These are phyloP conservation scores for Mortierella sp. DNA, from an alignment of 371 early-diverging fungal genomes.

Conservation along the genomic window DNA sequence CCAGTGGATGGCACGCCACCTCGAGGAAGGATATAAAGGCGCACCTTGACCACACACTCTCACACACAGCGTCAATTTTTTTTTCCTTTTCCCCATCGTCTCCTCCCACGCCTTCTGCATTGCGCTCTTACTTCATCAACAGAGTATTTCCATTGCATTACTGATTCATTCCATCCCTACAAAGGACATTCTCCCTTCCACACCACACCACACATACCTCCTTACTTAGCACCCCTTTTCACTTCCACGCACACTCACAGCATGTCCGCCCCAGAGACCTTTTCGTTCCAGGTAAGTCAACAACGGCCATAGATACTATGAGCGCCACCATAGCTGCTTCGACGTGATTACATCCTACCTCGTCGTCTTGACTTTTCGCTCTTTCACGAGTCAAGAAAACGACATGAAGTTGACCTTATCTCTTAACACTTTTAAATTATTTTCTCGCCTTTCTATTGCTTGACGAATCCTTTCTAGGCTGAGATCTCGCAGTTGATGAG, in stretches of 20 bases:
- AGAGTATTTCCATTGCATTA: background rate
- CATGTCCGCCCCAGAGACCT: slow-evolving; percentile 29
- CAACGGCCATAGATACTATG: background rate
- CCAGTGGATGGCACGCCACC: too few species aligned
- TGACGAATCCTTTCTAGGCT: slow-evolving; percentile 76
- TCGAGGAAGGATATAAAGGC: too few species aligned
- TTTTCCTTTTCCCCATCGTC: too few species aligned
- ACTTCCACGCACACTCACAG: background rate
- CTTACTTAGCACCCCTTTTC: slow-evolving; percentile 1
- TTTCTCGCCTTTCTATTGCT: background rate
- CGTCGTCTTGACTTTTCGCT: background rate
- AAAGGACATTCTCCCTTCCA: too few species aligned
- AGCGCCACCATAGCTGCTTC: too few species aligned
- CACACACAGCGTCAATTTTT: too few species aligned
- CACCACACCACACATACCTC: background rate
- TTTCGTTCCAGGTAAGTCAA: slow-evolving; percentile 26
- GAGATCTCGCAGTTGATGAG: slow-evolving; percentile 93
- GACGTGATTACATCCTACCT: background rate
- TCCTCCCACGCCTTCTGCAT: background rate
- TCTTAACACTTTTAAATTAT: too few species aligned
- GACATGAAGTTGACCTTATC: too few species aligned
- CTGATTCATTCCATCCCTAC: too few species aligned
- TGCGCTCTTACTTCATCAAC: background rate
- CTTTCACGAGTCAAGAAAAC: too few species aligned
- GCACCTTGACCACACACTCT: too few species aligned